phyloP scores from a whole-genome alignment of 2,329 filamentous ascomycete genomes.

The Dactylonectria macrodidyma region DNA sequence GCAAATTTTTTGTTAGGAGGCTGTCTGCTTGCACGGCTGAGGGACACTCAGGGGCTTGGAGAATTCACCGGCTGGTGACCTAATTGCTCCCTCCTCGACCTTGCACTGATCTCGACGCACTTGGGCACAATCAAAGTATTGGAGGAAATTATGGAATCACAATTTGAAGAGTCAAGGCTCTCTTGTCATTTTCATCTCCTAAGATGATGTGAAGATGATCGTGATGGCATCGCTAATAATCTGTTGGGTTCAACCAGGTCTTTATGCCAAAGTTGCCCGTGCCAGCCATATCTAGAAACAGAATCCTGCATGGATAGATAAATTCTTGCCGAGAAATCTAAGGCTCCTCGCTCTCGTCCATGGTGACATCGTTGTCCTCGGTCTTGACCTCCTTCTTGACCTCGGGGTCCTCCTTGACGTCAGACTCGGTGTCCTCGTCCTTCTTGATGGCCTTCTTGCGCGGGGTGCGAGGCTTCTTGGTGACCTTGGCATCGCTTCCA shows the following conservation, averaged over 20 bases:
- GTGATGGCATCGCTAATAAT: background rate
- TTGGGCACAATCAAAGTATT: background rate
- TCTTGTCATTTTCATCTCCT: conserved; percentile 1
- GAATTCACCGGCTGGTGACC: background rate
- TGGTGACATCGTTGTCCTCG: conserved; percentile 15
- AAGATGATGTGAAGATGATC: background rate
- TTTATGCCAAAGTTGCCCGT: background rate
- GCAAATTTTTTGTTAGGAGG: background rate
- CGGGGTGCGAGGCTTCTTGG: conserved; percentile 51
- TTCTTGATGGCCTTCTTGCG: conserved; percentile 53
- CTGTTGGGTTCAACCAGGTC: background rate
- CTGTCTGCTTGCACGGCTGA: background rate
- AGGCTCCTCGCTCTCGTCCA: conserved; percentile 3
- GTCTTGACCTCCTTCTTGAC: conserved; percentile 31
- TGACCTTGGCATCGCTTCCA: conserved; percentile 46
- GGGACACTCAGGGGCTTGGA: too few relatives aligned
- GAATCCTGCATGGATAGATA: background rate
- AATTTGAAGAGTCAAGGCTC: background rate
- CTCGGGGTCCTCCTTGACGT: conserved; percentile 44
- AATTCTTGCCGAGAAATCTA: background rate
- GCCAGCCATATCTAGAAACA: background rate
- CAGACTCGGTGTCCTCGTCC: conserved; percentile 30
- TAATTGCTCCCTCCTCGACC: background rate
- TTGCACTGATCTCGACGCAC: background rate
- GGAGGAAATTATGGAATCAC: background rate